phyloP scores from a whole-genome alignment of 2,329 filamentous ascomycete genomes.

The Cadophora malorum region DNA sequence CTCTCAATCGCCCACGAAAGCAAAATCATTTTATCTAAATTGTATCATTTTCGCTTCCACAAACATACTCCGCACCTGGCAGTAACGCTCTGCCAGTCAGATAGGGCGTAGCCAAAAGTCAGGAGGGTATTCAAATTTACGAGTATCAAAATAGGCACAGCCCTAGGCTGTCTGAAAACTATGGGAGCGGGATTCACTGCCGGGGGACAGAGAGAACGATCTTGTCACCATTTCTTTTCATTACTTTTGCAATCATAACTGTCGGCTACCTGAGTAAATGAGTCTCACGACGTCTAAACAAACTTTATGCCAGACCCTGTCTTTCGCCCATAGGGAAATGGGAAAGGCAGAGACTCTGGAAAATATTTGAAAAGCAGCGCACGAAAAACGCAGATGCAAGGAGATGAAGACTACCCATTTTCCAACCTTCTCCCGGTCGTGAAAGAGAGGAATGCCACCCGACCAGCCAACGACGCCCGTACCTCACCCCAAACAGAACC shows the following conservation, averaged over 20 bases:
- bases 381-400: neutral
- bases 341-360: neutral
- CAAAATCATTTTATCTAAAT: too few species aligned
- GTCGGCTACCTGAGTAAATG: neutral
- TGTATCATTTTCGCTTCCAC: too few species aligned
- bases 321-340: neutral
- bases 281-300: neutral
- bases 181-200: too few species aligned
- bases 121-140: too few species aligned
- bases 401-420: neutral
- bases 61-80: too few species aligned
- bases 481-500: neutral
- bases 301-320: neutral
- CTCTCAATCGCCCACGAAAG: too few species aligned
- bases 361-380: neutral
- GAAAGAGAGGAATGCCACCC: neutral
- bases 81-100: too few species aligned
- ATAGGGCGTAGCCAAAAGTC: too few species aligned
- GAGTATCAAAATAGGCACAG: too few species aligned
- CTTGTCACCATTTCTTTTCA: neutral
- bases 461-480: neutral
- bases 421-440: neutral
- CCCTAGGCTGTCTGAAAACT: too few species aligned
- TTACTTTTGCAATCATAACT: neutral
- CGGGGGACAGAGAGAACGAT: too few species aligned